phyloP scores from a whole-genome alignment of 108 stramenopile species.

The Fistulifera pelliculosa region DNA sequence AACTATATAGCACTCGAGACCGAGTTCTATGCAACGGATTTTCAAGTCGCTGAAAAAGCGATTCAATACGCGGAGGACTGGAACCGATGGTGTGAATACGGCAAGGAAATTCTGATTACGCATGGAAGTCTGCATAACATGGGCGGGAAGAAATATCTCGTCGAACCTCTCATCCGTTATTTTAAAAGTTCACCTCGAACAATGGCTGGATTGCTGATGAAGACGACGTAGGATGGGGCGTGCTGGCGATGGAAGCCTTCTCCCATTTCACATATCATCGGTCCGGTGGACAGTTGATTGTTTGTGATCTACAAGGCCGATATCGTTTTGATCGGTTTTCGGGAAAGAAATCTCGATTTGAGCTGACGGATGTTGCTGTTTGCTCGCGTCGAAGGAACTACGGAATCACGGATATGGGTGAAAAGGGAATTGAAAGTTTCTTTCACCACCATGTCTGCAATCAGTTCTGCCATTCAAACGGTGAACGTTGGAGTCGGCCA shows the following conservation, averaged over 20 bases:
- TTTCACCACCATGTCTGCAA: slow-evolving; percentile 66
- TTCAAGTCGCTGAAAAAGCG: slow-evolving; percentile 39
- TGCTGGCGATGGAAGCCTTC: slow-evolving; percentile 58
- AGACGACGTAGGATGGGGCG: slow-evolving; percentile 11
- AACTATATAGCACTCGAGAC: slow-evolving; percentile 31
- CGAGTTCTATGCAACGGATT: slow-evolving; percentile 45
- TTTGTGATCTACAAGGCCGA: slow-evolving; percentile 72
- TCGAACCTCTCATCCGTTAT: slow-evolving; percentile 61
- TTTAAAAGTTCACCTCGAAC: slow-evolving; percentile 62
- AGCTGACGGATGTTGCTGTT: slow-evolving; percentile 58
- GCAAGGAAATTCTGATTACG: slow-evolving; percentile 46
- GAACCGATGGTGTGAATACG: slow-evolving; percentile 43
- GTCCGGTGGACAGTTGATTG: slow-evolving; percentile 50
- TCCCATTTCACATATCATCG: slow-evolving; percentile 56
- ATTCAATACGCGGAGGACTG: slow-evolving; percentile 54
- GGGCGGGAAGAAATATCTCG: slow-evolving; percentile 41
- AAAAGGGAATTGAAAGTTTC: slow-evolving; percentile 70
- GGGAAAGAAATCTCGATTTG: slow-evolving; percentile 45
- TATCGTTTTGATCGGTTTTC: slow-evolving; percentile 25
- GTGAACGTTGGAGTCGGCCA: slow-evolving; percentile 31
- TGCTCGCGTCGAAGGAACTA: slow-evolving; percentile 34
- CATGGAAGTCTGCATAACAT: slow-evolving; percentile 31
- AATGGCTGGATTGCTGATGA: slow-evolving; percentile 53
- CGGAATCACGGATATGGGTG: slow-evolving; percentile 61
- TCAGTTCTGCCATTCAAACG: slow-evolving; percentile 31